Evolutionary conservation across 805 yeast species (phyloP), one percentile per base, ranked within the genome.

Genomic region (Nakazawaea anatomiae): DNA sequence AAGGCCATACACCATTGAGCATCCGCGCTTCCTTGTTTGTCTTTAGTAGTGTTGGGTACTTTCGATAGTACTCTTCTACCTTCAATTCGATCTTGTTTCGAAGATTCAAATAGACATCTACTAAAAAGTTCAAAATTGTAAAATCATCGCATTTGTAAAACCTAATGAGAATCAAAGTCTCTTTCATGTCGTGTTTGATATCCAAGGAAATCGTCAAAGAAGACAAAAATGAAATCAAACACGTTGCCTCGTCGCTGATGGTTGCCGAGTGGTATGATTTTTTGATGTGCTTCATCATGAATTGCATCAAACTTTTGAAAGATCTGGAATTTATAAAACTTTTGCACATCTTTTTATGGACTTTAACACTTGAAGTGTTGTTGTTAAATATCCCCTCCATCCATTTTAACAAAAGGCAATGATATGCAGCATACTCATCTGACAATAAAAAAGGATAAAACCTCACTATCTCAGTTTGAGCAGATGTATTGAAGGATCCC

Each of bases 131-230:
- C 10, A 47, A 30, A 5, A 47, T 14, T 14, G 31, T 12, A 42
- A 18, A 47, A 47, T 47, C 50, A 42, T 47, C 46, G 4, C 35
- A 18, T 34, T 41, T 47, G 35, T 25, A 47, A 27, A 42, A 35
- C 10, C 28, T n/a, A 31, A 42, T n/a, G 5, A 47, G 31, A 6
- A 14, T 28, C 28, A 42, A 34, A 6, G 41, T 34, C 14, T 47
- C 50, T 31, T 42, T 41, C 39, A 47, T 25, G 14, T 41, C 40
- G 35, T 32, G 12, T 34, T 32, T 29, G 11, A 18, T 11, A 14
- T 47, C 45, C 7, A 47, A 42, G 9, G 27, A 18, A 6, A 42
- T 47, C 4, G 41, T 42, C 18, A 42, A 32, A 2, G 40, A 39
- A 7, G 41, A 40, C 12, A 47, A 39, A 7, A 47, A 27, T 18